phyloP scores from a whole-genome alignment of 768 basidiomycete genomes.

The Phanerochaete carnosa region DNA sequence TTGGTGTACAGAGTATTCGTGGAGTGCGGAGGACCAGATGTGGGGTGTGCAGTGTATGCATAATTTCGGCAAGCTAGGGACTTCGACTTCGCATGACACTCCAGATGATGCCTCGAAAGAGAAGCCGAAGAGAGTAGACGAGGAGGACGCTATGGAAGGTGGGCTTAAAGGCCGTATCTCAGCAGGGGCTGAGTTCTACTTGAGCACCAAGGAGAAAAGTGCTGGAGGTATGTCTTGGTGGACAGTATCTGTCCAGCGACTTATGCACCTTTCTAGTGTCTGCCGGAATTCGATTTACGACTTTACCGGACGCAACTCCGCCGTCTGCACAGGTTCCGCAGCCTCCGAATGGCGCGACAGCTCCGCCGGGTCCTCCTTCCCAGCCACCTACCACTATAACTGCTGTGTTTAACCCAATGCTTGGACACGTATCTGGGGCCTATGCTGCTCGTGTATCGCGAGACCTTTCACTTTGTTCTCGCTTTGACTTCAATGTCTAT shows the following conservation, averaged over 20 bases:
- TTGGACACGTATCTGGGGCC: conserved; percentile 89
- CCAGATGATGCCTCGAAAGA: conserved; percentile 27
- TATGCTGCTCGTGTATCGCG: conserved; percentile 86
- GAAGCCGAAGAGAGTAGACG: conserved; percentile 78
- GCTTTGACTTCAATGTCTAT: conserved; percentile 96
- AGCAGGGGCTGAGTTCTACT: conserved; percentile 89
- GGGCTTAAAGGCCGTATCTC: conserved; percentile 89
- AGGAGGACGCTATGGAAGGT: conserved; percentile 90
- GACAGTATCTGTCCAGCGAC: background rate
- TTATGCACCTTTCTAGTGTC: conserved; percentile 54
- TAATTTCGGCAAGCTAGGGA: conserved; percentile 79
- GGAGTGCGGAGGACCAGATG: conserved; percentile 94
- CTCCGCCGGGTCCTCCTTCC: conserved; percentile 31
- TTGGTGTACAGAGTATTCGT: conserved; percentile 92
- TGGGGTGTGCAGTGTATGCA: conserved; percentile 84
- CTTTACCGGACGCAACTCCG: conserved; percentile 75
- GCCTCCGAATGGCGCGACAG: conserved; percentile 23
- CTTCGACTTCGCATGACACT: conserved; percentile 25
- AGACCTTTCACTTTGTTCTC: conserved; percentile 81
- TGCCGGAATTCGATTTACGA: conserved; percentile 91
- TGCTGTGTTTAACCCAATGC: conserved; percentile 92
- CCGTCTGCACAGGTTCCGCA: conserved; percentile 56
- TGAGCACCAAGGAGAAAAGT: conserved; percentile 90
- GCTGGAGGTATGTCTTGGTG: conserved; percentile 67
- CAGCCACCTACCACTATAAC: conserved; percentile 95